Conservation (phyloP, 306 rosid species). For the Sicyos baderoa region DNA sequence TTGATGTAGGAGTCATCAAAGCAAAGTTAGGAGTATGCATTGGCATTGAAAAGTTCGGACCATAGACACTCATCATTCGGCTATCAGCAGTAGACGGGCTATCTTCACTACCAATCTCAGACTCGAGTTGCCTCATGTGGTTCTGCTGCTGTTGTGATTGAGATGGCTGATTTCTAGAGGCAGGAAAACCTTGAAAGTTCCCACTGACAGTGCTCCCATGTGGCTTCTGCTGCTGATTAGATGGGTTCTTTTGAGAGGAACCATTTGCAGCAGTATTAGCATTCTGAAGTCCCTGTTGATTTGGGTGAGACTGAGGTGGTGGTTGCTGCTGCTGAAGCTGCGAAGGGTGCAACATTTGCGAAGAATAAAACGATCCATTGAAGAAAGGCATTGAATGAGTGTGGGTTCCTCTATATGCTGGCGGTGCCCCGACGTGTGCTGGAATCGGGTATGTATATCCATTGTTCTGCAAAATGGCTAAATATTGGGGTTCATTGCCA, state of each 20-base stretch:
- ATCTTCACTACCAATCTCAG: conserved; percentile 74
- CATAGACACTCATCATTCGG: conserved; percentile 53
- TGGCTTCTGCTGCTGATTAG: conserved; percentile 37
- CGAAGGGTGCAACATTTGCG: conserved; percentile 78
- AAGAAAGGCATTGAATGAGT: conserved; percentile 69
- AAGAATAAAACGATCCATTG: conserved; percentile 72
- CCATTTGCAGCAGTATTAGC: conserved; percentile 56
- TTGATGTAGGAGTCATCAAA: conserved; percentile 54
- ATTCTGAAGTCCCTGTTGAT: conserved; percentile 65
- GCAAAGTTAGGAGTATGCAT: conserved; percentile 63
- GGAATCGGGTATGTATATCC: conserved; percentile 77
- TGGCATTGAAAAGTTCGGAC: conserved; percentile 66
- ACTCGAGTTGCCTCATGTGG: conserved; percentile 60
- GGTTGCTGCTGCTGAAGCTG: conserved; percentile 49
- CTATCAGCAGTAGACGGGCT: conserved; percentile 84
- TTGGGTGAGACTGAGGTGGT: conserved; percentile 58
- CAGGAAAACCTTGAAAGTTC: conserved; percentile 64
- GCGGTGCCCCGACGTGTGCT: conserved; percentile 78
- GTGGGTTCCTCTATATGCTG: conserved; percentile 79
- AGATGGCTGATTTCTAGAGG: conserved; percentile 40
- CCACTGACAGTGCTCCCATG: conserved; percentile 41
- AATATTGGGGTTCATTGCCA: conserved; percentile 70
- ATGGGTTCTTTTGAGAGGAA: conserved; percentile 73
- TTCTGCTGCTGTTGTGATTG: conserved; percentile 46
- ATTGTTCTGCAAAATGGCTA: conserved; percentile 81